Conservation (phyloP, 208 protist genomes). For the Acanthamoeba sp. region DNA sequence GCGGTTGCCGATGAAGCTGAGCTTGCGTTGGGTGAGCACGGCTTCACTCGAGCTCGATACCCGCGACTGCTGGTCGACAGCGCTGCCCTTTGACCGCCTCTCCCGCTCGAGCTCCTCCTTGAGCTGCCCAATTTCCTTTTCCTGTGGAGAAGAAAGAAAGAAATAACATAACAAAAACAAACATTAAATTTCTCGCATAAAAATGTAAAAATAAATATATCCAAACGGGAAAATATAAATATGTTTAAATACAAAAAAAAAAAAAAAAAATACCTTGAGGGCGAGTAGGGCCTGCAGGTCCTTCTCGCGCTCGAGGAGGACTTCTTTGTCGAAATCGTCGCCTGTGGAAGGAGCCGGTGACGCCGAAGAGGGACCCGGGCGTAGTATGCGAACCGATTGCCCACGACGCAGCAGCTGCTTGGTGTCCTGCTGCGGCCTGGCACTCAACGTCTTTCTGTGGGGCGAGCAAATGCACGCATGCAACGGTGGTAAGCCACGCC, state of each 20-base stretch:
- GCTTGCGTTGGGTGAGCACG: not conserved
- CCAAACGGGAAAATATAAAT: not conserved
- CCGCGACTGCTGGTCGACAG: not conserved
- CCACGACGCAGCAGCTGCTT: not conserved
- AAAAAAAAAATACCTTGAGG: constrained; percentile 11
- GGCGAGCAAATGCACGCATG: too few relatives aligned
- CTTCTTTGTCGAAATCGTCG: not conserved
- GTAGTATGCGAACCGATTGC: not conserved
- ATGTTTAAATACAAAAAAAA: not conserved
- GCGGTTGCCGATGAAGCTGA: not conserved
- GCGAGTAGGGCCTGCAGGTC: not conserved
- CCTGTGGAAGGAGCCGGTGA: not conserved
- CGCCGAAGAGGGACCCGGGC: not conserved
- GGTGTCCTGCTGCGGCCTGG: too few relatives aligned
- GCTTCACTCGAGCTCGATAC: not conserved
- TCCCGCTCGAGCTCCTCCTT: not conserved
- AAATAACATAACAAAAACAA: too few relatives aligned
- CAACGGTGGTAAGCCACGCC: too few relatives aligned
- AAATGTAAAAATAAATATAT: not conserved
- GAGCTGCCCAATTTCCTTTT: not conserved
- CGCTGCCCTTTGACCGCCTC: not conserved
- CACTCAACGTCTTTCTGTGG: too few relatives aligned
- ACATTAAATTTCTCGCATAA: too few relatives aligned
- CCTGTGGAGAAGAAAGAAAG: not conserved
- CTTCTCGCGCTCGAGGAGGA: constrained; percentile 30